phyloP scores from a whole-genome alignment of 2,329 filamentous ascomycete species.

The Xylariaceae sp. region DNA sequence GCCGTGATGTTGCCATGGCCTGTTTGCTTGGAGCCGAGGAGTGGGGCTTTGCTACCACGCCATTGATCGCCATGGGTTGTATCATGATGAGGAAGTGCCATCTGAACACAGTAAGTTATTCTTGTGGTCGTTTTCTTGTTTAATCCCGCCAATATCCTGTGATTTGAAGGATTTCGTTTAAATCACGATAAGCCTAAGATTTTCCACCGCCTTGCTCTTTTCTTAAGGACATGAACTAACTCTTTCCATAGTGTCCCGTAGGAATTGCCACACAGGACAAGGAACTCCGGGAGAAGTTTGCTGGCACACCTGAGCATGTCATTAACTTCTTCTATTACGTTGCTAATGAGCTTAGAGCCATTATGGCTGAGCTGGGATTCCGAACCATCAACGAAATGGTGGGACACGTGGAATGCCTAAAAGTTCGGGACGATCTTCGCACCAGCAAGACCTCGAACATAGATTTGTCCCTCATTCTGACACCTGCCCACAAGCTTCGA shows the following conservation, averaged over 20 bases:
- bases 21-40: conserved; percentile 96
- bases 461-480: conserved; percentile 86
- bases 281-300: conserved; percentile 89
- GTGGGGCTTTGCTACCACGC: conserved; percentile 93
- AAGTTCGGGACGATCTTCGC: conserved; percentile 80
- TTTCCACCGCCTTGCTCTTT: neutral
- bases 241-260: conserved; percentile 59
- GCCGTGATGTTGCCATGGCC: conserved; percentile 88
- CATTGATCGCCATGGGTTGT: conserved; percentile 93
- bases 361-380: conserved; percentile 95
- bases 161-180: neutral
- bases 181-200: neutral
- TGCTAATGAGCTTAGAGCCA: conserved; percentile 89
- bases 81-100: conserved; percentile 87
- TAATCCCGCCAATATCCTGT: too few species aligned
- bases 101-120: conserved; percentile 13
- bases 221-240: conserved; percentile 49
- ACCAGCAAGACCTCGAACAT: conserved; percentile 89
- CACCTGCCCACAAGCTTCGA: conserved; percentile 90
- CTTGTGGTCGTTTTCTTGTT: too few species aligned
- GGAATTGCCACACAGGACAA: conserved; percentile 95
- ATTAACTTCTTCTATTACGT: conserved; percentile 99
- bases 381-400: conserved; percentile 98
- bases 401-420: conserved; percentile 79
- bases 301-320: conserved; percentile 87